phyloP scores from a whole-genome alignment of 257 asterid genomes.

The Penstemon barbatus region DNA sequence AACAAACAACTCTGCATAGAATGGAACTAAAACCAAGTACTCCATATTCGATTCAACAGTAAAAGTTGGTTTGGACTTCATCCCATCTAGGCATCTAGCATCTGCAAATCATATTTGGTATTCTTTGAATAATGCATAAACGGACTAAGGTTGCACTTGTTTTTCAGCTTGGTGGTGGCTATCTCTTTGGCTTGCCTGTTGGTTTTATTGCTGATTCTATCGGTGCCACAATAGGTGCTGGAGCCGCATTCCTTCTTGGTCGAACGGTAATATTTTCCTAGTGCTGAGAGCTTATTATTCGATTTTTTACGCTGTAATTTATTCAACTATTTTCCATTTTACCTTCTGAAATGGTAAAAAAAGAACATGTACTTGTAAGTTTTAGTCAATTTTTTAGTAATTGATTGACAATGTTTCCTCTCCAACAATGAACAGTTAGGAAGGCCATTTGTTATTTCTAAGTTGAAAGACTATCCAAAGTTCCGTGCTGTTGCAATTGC shows the following conservation, averaged over 20 bases:
- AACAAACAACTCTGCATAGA: no score
- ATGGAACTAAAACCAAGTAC: no score
- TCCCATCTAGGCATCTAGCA: slow-evolving; percentile 13
- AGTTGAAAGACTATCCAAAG: slow-evolving; percentile 87
- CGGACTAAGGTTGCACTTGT: slow-evolving; percentile 10
- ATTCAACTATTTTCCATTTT: not conserved
- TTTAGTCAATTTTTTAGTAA: not conserved
- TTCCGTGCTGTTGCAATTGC: slow-evolving; percentile 92
- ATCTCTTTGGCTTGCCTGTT: slow-evolving; percentile 95
- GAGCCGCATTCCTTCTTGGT: slow-evolving; percentile 94
- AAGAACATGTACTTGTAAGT: not conserved
- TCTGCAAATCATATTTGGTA: not conserved
- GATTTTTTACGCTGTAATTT: not conserved
- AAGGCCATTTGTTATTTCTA: slow-evolving; percentile 86
- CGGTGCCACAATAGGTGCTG: slow-evolving; percentile 95
- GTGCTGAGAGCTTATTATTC: not conserved
- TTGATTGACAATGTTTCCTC: slow-evolving; percentile 18
- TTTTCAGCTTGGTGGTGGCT: slow-evolving; percentile 97
- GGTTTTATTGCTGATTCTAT: slow-evolving; percentile 94
- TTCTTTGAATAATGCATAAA: slow-evolving; percentile 21
- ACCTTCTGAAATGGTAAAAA: not conserved
- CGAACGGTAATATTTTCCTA: slow-evolving; percentile 66
- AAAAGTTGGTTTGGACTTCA: not conserved
- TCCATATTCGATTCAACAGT: no score
- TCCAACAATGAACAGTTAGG: slow-evolving; percentile 59